Percentiles rank a stretch among this genome's conserved stretches.
Conservation (phyloP, 257 asterid species). For the Solanum neorickii region DNA sequence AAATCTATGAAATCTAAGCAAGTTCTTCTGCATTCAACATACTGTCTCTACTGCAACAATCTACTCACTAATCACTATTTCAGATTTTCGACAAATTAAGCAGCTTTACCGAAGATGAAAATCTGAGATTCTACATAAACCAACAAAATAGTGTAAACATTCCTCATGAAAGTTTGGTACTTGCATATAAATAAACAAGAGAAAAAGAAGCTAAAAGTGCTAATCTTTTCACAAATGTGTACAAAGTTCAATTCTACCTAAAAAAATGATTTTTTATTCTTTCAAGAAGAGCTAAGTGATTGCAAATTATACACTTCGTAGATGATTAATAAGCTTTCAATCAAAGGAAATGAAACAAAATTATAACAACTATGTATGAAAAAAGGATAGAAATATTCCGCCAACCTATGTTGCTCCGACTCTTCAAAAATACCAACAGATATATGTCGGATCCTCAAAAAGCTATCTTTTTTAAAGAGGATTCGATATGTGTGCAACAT, state of each 20-base stretch:
- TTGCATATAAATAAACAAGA: not conserved
- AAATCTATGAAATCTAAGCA: not conserved
- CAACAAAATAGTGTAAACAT: not conserved
- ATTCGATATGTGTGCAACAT: not conserved
- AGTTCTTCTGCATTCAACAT: not conserved
- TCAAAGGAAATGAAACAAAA: not conserved
- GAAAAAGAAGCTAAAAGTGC: not conserved
- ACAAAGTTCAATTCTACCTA: not conserved
- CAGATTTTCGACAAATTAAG: not conserved
- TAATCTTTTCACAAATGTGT: not conserved
- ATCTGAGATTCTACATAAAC: not conserved
- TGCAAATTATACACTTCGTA: not conserved
- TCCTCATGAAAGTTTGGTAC: not conserved
- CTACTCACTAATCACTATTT: not conserved
- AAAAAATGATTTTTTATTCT: not conserved
- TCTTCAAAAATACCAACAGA: not conserved
- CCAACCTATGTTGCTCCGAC: not conserved
- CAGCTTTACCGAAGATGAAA: not conserved
- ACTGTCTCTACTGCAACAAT: not conserved
- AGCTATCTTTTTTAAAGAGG: fast-evolving
- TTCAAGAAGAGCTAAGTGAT: not conserved
- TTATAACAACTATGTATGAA: not conserved
- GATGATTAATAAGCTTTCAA: not conserved
- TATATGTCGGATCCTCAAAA: not conserved
- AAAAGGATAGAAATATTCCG: not conserved